phyloP scores from a whole-genome alignment of 306 rosid species.

The Crotalaria pallida region DNA sequence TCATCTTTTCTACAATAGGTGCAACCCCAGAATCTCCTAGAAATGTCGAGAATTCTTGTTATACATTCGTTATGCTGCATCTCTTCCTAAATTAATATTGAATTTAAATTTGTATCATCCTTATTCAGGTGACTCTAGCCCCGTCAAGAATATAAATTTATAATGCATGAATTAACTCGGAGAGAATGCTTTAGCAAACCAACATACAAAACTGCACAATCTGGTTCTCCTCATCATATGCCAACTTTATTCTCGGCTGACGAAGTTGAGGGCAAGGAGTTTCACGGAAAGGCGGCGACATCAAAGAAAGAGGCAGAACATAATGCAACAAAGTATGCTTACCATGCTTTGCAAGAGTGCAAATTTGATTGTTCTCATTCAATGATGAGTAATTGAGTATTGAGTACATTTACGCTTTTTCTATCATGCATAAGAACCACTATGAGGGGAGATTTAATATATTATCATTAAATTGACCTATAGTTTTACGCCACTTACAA shows the following conservation, averaged over 20 bases:
- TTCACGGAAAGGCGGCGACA: conserved; percentile 31
- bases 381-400: no score
- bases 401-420: neutral
- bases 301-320: conserved; percentile 43
- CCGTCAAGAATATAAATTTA: conserved; percentile 49
- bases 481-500: no score
- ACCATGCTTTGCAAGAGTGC: conserved; percentile 28
- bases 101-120: neutral
- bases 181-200: conserved; percentile 36
- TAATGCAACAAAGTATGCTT: conserved; percentile 48
- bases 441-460: no score
- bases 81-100: neutral
- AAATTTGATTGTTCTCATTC: conserved; percentile 14
- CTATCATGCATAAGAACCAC: no score
- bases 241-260: conserved; percentile 40
- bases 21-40: no score
- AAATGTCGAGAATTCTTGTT: no score
- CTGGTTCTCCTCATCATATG: conserved; percentile 21
- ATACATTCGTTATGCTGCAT: no score
- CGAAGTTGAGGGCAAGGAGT: conserved; percentile 32
- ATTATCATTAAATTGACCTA: no score
- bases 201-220: conserved; percentile 27
- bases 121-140: conserved; percentile 29
- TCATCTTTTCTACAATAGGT: no score
- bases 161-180: conserved; percentile 40